Percentiles rank a stretch among this genome's conserved stretches.
Conservation (phyloP, 2,329 filamentous ascomycete genomes). For the Fusarium abutilonis region DNA sequence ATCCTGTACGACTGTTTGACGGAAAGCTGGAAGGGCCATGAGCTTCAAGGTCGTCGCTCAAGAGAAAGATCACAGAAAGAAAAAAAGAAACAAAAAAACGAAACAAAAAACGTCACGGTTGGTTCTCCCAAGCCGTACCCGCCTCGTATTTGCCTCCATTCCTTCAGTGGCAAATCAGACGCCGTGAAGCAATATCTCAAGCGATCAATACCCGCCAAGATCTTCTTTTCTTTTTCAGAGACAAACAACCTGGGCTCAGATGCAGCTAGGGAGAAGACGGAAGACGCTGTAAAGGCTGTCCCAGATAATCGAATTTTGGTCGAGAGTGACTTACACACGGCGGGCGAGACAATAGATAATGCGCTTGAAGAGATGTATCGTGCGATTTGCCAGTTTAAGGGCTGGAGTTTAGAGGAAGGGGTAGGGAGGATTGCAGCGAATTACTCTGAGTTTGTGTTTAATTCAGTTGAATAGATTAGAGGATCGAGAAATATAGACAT, state of each 20-base stretch:
- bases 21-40: slow-evolving; percentile 71
- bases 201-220: slow-evolving; percentile 72
- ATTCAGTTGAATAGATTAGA: slow-evolving; percentile 43
- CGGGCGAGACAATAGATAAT: slow-evolving; percentile 80
- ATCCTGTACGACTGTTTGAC: slow-evolving; percentile 70
- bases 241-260: slow-evolving; percentile 75
- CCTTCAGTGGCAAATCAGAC: slow-evolving; percentile 81
- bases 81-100: slow-evolving; percentile 11
- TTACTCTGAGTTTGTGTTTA: slow-evolving; percentile 79
- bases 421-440: slow-evolving; percentile 73
- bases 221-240: slow-evolving; percentile 88
- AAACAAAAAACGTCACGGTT: slow-evolving; percentile 46
- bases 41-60: slow-evolving; percentile 65
- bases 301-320: slow-evolving; percentile 81
- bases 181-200: slow-evolving; percentile 79
- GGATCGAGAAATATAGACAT: neutral
- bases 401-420: slow-evolving; percentile 77
- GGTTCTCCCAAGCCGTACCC: slow-evolving; percentile 64
- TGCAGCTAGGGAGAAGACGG: slow-evolving; percentile 60
- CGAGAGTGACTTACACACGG: slow-evolving; percentile 86
- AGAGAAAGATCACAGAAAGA: slow-evolving; percentile 30
- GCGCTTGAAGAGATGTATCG: slow-evolving; percentile 76
- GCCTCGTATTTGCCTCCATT: slow-evolving; percentile 87
- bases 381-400: slow-evolving; percentile 76
- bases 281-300: slow-evolving; percentile 72